Conservation (phyloP, 1,139 yeast genomes). For the Protomyces inouyei region DNA sequence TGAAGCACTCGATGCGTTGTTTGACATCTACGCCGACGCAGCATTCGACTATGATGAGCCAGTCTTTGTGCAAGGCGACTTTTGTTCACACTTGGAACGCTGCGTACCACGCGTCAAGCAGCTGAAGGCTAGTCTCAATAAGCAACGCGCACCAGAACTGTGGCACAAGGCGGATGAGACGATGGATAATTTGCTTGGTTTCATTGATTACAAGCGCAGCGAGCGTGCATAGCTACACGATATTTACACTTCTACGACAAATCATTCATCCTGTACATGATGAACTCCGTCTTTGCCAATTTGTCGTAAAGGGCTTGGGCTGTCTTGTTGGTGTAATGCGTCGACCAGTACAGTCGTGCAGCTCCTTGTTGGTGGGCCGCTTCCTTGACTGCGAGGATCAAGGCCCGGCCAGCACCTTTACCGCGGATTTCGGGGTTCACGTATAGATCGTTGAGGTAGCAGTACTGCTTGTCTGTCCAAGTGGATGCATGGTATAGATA, state of each 20-base stretch:
- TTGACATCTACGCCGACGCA: constrained; percentile 77
- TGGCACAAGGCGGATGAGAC: constrained; percentile 68
- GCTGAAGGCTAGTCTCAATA: constrained; percentile 61
- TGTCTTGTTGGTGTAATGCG: constrained; percentile 8
- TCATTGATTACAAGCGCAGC: constrained; percentile 63
- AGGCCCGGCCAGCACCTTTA: constrained; percentile 29
- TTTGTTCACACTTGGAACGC: constrained; percentile 45
- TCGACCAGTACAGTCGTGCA: constrained; percentile 17
- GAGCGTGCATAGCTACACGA: constrained; percentile 37
- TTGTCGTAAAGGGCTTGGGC: constrained; percentile 9
- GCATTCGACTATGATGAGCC: constrained; percentile 60
- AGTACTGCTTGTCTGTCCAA: constrained; percentile 33
- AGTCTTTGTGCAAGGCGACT: constrained; percentile 58
- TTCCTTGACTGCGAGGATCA: constrained; percentile 25
- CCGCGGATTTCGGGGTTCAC: constrained; percentile 32
- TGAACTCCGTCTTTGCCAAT: constrained; percentile 16
- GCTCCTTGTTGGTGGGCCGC: background rate
- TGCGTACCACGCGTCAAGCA: constrained; percentile 51
- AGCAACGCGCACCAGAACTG: constrained; percentile 53
- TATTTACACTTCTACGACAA: background rate
- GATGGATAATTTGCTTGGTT: constrained; percentile 61
- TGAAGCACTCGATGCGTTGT: constrained; percentile 61
- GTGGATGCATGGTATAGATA: constrained; percentile 33
- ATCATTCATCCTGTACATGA: constrained; percentile 8
- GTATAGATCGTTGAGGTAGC: constrained; percentile 33